Conservation (phyloP, 2,329 filamentous ascomycete genomes). For the Penicillium aurantiogriseum region DNA sequence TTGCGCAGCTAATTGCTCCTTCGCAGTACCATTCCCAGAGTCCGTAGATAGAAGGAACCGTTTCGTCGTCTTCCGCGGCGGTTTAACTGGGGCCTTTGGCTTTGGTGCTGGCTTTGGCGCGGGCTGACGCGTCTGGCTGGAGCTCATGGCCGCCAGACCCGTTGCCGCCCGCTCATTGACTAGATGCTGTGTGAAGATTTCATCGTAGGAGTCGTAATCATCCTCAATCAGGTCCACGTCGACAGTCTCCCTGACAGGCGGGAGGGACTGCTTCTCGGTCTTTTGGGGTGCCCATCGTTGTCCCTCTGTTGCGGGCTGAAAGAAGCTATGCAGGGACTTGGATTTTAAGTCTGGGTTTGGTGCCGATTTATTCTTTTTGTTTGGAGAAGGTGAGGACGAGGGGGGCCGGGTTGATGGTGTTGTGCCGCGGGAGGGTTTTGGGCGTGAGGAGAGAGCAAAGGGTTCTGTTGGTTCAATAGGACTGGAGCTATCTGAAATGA, state of each 20-base stretch:
- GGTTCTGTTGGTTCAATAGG: constrained; percentile 8
- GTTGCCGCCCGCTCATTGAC: constrained; percentile 20
- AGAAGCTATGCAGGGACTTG: constrained; percentile 44
- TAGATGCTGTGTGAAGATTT: constrained; percentile 37
- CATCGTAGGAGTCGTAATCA: constrained; percentile 41
- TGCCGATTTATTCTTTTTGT: constrained; percentile 21
- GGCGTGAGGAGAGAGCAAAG: constrained; percentile 15
- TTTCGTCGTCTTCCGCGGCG: constrained; percentile 20
- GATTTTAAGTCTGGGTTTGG: constrained; percentile 17
- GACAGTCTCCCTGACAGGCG: constrained; percentile 14
- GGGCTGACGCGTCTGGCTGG: constrained; percentile 6
- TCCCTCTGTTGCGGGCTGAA: constrained; percentile 39
- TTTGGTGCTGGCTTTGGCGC: constrained; percentile 18
- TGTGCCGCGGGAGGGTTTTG: constrained; percentile 12
- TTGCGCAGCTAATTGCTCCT: constrained; percentile 12
- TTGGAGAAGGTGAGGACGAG: constrained; percentile 34
- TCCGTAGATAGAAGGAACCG: constrained; percentile 28
- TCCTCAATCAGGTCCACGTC: constrained; percentile 43
- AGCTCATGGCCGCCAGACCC: constrained; percentile 2
- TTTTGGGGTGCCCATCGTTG: constrained; percentile 40
- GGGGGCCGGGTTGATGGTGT: constrained; percentile 17
- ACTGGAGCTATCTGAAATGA: constrained; percentile 1
- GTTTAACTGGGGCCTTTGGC: constrained; percentile 1
- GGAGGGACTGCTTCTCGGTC: constrained; percentile 20
- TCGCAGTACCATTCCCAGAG: neutral